phyloP scores from a whole-genome alignment of 2,329 filamentous ascomycete species.

The Colletotrichum lupini region DNA sequence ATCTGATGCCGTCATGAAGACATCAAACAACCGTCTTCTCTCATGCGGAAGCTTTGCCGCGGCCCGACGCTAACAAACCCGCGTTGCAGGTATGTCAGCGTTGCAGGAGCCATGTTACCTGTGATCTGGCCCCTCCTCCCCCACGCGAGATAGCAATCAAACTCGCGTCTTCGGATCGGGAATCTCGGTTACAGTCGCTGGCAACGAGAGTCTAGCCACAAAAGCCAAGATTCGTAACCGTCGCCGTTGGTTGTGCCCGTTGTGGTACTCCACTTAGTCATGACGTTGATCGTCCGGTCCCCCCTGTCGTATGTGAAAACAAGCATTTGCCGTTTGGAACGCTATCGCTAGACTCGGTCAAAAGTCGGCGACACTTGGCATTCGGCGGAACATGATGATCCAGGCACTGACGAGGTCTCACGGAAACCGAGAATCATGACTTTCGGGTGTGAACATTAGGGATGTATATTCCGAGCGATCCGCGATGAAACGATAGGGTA shows the following conservation, averaged over 20 bases:
- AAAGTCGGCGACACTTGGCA: neutral
- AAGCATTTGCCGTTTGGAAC: neutral
- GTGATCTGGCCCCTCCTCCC: no score
- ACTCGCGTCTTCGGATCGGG: neutral
- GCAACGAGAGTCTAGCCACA: neutral
- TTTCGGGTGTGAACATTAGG: neutral
- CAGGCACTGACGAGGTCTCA: neutral
- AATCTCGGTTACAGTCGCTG: neutral
- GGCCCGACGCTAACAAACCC: neutral
- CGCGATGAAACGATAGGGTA: conserved; percentile 5
- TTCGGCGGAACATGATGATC: neutral
- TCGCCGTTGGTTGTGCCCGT: neutral
- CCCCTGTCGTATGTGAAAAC: neutral
- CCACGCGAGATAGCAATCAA: neutral
- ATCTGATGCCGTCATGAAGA: conserved; percentile 5
- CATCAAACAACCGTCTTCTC: neutral
- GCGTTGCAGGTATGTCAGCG: neutral
- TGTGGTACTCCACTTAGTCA: neutral
- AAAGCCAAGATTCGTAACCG: neutral
- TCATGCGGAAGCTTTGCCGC: neutral
- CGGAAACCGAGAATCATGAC: neutral
- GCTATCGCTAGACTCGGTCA: neutral
- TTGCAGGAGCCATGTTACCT: neutral
- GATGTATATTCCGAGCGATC: conserved; percentile 14
- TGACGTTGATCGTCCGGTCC: neutral